Evolutionary conservation across 495 filamentous ascomycete species (phyloP).

Genomic region (Penicillium arizonense): DNA sequence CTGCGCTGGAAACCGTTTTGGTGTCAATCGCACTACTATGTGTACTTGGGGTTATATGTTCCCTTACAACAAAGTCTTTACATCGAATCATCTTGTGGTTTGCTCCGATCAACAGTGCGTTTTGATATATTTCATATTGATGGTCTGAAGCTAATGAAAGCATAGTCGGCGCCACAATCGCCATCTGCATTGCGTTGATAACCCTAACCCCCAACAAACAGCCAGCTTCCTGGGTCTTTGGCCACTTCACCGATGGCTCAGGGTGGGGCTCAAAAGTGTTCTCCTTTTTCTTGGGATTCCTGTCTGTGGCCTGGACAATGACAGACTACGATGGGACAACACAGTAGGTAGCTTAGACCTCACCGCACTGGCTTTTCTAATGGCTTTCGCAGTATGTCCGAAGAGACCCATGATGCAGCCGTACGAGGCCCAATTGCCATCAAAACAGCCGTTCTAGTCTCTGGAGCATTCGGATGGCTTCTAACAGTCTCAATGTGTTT

Average conservation of each 20-base stretch:
- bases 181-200: conserved; percentile 62
- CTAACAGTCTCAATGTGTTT: conserved; percentile 68
- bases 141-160: not conserved
- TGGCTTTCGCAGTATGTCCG: conserved; percentile 57
- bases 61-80: conserved; percentile 60
- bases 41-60: conserved; percentile 61
- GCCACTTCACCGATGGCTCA: conserved; percentile 62
- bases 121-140: not conserved
- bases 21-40: conserved; percentile 58
- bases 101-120: conserved; percentile 67
- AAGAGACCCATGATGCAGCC: conserved; percentile 71
- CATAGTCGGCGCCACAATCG: conserved; percentile 53
- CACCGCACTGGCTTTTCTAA: not conserved
- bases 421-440: conserved; percentile 65
- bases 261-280: conserved; percentile 64
- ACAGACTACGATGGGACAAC: conserved; percentile 76
- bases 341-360: conserved; percentile 43
- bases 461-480: conserved; percentile 62
- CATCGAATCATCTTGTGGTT: conserved; percentile 69
- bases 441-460: conserved; percentile 61
- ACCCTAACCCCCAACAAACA: conserved; percentile 63
- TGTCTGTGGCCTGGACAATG: conserved; percentile 75
- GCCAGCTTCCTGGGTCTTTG: conserved; percentile 65
- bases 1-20: conserved; percentile 60
- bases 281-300: conserved; percentile 66